Percentiles rank a stretch among this genome's conserved stretches.
Conservation (phyloP, 73 alveolate genomes). For the Paramecium primaurelia region DNA sequence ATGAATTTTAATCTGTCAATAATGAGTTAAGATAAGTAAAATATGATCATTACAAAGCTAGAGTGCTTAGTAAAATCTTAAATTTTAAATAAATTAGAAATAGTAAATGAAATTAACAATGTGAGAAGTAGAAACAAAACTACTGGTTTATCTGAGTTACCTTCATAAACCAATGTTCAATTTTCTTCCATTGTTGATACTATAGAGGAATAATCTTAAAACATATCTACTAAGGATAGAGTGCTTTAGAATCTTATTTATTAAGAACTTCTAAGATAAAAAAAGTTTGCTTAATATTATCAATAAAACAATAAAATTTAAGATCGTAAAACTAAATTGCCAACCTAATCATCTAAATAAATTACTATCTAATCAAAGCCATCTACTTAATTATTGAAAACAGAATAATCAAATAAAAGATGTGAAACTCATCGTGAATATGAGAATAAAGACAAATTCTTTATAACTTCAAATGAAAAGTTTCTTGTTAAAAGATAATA, state of each 20-base stretch:
- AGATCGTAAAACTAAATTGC: not conserved
- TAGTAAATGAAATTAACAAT: slow-evolving; percentile 14
- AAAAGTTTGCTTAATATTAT: not conserved
- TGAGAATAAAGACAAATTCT: not conserved
- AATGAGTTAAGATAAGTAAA: not conserved
- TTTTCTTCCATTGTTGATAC: not conserved
- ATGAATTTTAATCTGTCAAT: not conserved
- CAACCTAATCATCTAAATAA: not conserved
- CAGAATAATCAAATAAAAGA: not conserved
- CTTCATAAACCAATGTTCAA: not conserved
- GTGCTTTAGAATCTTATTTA: not conserved
- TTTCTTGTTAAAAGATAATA: not conserved
- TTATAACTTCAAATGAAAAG: not conserved
- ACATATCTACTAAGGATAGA: not conserved
- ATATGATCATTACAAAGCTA: not conserved
- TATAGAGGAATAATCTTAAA: not conserved
- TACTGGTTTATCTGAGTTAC: not conserved
- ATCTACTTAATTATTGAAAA: not conserved
- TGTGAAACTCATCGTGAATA: not conserved
- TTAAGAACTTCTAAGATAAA: not conserved
- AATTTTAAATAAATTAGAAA: not conserved
- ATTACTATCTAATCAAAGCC: not conserved
- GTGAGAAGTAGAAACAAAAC: not conserved
- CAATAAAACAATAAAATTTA: not conserved
- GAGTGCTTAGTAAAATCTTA: slow-evolving; percentile 8